Percentiles rank a stretch among this genome's conserved stretches.
These are phyloP conservation scores for Candida pseudoglaebosa DNA, from an alignment of 805 yeast genomes.

Conservation along the genomic window DNA sequence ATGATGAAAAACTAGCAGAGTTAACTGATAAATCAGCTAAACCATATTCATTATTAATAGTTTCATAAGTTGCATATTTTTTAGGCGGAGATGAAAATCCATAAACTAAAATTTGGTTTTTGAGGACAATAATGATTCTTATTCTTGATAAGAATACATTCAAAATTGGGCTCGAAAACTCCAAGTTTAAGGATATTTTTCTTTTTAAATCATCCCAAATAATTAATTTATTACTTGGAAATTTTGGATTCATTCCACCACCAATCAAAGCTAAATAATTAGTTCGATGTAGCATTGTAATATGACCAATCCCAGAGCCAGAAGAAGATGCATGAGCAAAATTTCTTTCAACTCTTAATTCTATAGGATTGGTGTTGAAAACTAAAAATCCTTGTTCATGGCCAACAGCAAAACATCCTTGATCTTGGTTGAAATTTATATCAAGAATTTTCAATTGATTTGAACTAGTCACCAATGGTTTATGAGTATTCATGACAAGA, in stretches of 20 bases:
- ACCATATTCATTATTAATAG: conserved; percentile 59
- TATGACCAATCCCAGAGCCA: conserved; percentile 65
- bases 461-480: conserved; percentile 11
- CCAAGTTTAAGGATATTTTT: conserved; percentile 66
- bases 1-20: conserved; percentile 13
- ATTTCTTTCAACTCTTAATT: conserved; percentile 60
- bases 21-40: conserved; percentile 52
- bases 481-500: conserved; percentile 18
- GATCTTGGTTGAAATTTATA: conserved; percentile 82
- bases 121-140: conserved; percentile 68
- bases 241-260: conserved; percentile 78
- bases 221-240: conserved; percentile 72
- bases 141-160: conserved; percentile 73
- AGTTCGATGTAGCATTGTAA: conserved; percentile 83
- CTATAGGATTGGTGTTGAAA: conserved; percentile 85
- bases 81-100: conserved; percentile 80
- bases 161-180: conserved; percentile 71
- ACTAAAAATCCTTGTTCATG: conserved; percentile 80
- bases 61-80: conserved; percentile 59
- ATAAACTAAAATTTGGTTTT: conserved; percentile 65
- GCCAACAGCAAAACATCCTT: conserved; percentile 83
- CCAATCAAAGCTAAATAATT: conserved; percentile 89
- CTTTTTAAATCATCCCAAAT: conserved; percentile 91
- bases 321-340: conserved; percentile 25
- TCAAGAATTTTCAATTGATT: conserved; percentile 32